phyloP scores from a whole-genome alignment of 371 early-diverging fungal species.

The Rhizopus delemar region DNA sequence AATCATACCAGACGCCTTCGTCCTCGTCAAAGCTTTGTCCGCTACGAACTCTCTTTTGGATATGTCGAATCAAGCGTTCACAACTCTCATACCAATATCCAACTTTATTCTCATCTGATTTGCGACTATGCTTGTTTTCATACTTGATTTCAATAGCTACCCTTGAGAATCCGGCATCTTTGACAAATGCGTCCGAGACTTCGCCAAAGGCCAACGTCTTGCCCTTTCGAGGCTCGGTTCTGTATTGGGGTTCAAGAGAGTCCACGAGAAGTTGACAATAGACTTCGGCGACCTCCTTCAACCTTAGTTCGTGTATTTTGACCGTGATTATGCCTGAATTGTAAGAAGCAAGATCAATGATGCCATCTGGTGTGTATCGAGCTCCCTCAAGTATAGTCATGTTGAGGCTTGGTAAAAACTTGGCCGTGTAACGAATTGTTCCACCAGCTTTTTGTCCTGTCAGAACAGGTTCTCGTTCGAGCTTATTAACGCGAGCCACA shows the following conservation, averaged over 20 bases:
- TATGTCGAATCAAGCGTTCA: slow-evolving; percentile 33
- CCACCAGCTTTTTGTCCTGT: slow-evolving; percentile 48
- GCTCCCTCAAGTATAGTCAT: slow-evolving; percentile 17
- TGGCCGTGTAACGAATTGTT: slow-evolving; percentile 59
- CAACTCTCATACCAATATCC: slow-evolving; percentile 44
- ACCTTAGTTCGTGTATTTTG: slow-evolving; percentile 41
- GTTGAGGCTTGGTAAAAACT: slow-evolving; percentile 65
- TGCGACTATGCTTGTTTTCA: slow-evolving; percentile 14
- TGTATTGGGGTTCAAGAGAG: slow-evolving; percentile 34
- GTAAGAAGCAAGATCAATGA: slow-evolving; percentile 40
- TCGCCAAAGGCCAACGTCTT: slow-evolving; percentile 32
- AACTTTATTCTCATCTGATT: slow-evolving; percentile 22
- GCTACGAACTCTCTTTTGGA: slow-evolving; percentile 21
- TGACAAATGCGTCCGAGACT: slow-evolving; percentile 57
- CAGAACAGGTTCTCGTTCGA: slow-evolving; percentile 31
- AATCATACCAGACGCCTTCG: slow-evolving; percentile 42
- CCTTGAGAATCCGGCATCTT: slow-evolving; percentile 63
- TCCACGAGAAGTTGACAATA: slow-evolving; percentile 47
- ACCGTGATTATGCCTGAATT: slow-evolving; percentile 39
- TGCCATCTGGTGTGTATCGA: slow-evolving; percentile 45
- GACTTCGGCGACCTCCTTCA: slow-evolving; percentile 23
- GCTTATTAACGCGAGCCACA: slow-evolving; percentile 22
- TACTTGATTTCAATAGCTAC: slow-evolving; percentile 51
- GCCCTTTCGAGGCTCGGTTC: slow-evolving; percentile 35
- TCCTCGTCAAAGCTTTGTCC: slow-evolving; percentile 18